Base-by-base conservation (phyloP, 805 yeast genomes). In the Wickerhamiella kazuoi region DNA sequence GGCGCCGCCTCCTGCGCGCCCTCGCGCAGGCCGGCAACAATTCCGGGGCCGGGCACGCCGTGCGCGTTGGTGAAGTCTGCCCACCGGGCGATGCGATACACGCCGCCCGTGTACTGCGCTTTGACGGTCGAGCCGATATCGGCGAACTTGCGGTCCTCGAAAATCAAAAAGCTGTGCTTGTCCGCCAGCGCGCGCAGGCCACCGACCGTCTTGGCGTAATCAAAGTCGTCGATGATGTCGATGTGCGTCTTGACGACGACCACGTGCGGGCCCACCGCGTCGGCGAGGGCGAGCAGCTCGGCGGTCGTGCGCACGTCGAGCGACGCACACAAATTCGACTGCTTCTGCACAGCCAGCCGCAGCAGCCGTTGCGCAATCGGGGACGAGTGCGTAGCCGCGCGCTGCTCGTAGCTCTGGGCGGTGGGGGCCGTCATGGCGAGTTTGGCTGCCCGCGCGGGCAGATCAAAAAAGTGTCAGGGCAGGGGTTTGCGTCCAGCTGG, bases 81-180 rank as follows among this genome's bases (percentile, higher is more conserved):
- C 98, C 98, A 90, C 51, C 75, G 63, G 13, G 94, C 90, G 44
- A 87, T 87, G 54, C 72, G 75, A 64, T 74, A 84, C 9, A 82
- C 77, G 34, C 98, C 98, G 30, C 93, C 82, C 24, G 79, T 65
- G 59, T 87, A 90, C 60, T 90, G 98, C 34, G 82, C 71, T 62
- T 87, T 86, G 40, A 90, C 98, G 1, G 98, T 90, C 54, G 86
- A 83, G 15, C 99, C 99, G 50, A 90, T 90, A 59, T 90, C 99
- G 19, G 99, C 98, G 60, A 90, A 90, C 62, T 90, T 90, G 47
- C 99, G 71, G 62, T 90, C 99, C 62, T 90, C 99, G 55, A 90
- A 90, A 48, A 90, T 78, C 67, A 90, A 62, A 53, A 90, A 90
- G 47, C 79, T 73, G 63, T 86, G 87, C 54, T 84, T 83, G 50